Evolutionary conservation across 2,329 filamentous ascomycete species (phyloP), one percentile per base, ranked within the genome.

Genomic region (Hypoxylon sp.): DNA sequence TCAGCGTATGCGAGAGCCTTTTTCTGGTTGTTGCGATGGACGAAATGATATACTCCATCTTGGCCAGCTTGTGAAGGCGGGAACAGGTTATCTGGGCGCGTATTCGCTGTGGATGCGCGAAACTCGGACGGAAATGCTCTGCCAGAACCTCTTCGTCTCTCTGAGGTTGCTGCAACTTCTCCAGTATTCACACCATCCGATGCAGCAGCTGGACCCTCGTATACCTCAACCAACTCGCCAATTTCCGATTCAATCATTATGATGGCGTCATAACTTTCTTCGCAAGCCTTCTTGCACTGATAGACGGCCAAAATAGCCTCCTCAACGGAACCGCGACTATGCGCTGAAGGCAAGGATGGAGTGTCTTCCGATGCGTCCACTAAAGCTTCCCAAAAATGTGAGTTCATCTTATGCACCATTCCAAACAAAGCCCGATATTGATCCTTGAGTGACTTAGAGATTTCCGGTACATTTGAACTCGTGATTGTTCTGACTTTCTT

Each of bases 1-100:
- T 85, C 83, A 0, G 83, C 83, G 68, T 80, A 82, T 52, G 86
- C 77, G 8, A 87, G 78, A 15, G 78, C 66, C 15, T 77, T 66
- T 4, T 65, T 24, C 6, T 65, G 60, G 29, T 85, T 70, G 4
- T 65, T 48, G 6, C 51, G 74, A 71, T 80, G 78, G 21, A 81
- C 75, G 62, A 31, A 51, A 31, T 51, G 48, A 51, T 51, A 51
- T n/a, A 51, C 15, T 32, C 24, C 27, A 51, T 51, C 21, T 48
- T 29, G 46, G 19, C n/a, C n/a, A 51, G 15, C 32, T 51, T 15
- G 24, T 31, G n/a, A 32, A 51, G 24, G 24, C 24, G 48, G 48
- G 48, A 51, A 51, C 13, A 51, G 48, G 24, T 29, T 7, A 1
- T 29, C 27, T 51, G 48, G 48, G 27, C 6, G 24, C 13, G 13